Percentiles rank a stretch among this genome's conserved stretches.
phyloP scores from a whole-genome alignment of 352 stramenopile species.

The Phytopythium cucurbitacearum region DNA sequence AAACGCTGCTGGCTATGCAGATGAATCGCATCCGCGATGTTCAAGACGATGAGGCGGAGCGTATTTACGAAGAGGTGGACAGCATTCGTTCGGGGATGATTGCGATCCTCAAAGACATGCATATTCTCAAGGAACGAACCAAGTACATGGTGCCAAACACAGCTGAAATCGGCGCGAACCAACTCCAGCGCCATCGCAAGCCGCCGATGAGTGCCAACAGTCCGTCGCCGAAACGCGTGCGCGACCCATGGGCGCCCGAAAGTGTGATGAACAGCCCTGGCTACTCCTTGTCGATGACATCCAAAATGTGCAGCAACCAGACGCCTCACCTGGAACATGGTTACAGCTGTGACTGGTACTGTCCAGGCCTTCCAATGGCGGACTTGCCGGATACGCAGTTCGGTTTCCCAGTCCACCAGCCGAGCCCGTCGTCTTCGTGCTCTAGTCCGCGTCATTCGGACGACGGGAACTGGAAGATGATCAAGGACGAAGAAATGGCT shows the following conservation, averaged over 20 bases:
- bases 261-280: conserved; percentile 10
- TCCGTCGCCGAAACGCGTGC: conserved; percentile 8
- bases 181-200: conserved; percentile 12
- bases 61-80: conserved; percentile 55
- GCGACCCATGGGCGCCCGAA: not conserved
- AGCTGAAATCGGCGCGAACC: conserved; percentile 16
- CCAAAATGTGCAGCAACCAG: conserved; percentile 19
- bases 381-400: conserved; percentile 9
- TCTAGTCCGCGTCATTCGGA: conserved; percentile 26
- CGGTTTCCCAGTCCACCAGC: conserved; percentile 3
- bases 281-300: conserved; percentile 28
- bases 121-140: conserved; percentile 62
- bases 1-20: conserved; percentile 43
- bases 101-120: conserved; percentile 59
- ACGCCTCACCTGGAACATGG: conserved; percentile 25
- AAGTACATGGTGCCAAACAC: conserved; percentile 60
- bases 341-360: conserved; percentile 29
- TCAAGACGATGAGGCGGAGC: conserved; percentile 50
- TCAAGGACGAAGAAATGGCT: conserved; percentile 11
- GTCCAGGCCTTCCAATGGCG: conserved; percentile 14
- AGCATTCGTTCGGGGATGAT: conserved; percentile 63
- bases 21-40: conserved; percentile 40
- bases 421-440: conserved; percentile 19
- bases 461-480: conserved; percentile 23
- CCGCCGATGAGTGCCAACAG: not conserved